Conservation (phyloP, 2,329 filamentous ascomycete species). For the Nemania sp. region DNA sequence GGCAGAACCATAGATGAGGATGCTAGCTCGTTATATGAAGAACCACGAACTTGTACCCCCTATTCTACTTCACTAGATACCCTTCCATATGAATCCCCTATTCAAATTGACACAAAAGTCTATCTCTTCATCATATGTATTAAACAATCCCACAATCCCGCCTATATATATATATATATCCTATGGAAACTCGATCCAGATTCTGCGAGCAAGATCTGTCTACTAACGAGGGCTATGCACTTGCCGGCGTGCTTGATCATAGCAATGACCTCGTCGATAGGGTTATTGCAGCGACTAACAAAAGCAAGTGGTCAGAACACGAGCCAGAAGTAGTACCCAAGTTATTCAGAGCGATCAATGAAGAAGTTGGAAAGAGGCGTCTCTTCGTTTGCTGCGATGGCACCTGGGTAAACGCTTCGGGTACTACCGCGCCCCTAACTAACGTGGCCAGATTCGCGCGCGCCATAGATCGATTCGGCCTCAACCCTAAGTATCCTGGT, state of each 20-base stretch:
- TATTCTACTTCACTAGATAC: too few relatives aligned
- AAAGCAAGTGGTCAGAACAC: neutral
- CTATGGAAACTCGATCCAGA: slow-evolving; percentile 3
- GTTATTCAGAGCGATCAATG: slow-evolving; percentile 17
- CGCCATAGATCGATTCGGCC: slow-evolving; percentile 27
- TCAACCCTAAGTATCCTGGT: slow-evolving; percentile 2
- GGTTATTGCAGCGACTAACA: neutral
- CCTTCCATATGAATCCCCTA: too few relatives aligned
- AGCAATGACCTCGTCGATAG: slow-evolving; percentile 15
- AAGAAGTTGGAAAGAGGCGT: slow-evolving; percentile 26
- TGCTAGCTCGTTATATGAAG: too few relatives aligned
- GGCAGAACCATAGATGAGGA: neutral
- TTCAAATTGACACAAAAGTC: too few relatives aligned
- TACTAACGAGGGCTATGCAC: slow-evolving; percentile 3
- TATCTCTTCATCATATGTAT: neutral
- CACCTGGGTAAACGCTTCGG: slow-evolving; percentile 37
- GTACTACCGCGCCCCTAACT: slow-evolving; percentile 27
- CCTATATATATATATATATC: neutral
- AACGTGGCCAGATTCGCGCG: slow-evolving; percentile 41
- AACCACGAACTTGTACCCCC: too few relatives aligned
- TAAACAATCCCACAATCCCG: neutral
- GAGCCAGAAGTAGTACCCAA: neutral
- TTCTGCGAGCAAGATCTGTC: slow-evolving; percentile 11
- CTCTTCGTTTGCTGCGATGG: slow-evolving; percentile 41
- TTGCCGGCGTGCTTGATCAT: slow-evolving; percentile 20